phyloP scores from a whole-genome alignment of 129 eudicot genomes.

The Flaveria ramosissima region DNA sequence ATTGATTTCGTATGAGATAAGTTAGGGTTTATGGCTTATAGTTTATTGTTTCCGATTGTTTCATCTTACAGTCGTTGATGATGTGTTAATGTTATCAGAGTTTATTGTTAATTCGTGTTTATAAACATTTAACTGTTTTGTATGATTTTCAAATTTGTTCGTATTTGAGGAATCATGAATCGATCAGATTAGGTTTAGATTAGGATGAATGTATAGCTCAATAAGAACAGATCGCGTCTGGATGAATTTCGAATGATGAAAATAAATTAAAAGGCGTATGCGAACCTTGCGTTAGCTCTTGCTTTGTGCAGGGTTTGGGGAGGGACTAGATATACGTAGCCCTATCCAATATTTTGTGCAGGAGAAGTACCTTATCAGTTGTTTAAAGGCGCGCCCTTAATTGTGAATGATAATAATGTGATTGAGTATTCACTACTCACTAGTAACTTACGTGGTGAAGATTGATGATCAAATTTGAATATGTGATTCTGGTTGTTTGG shows the following conservation, averaged over 20 bases:
- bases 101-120: background rate
- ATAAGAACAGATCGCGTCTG: background rate
- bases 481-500: background rate
- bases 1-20: background rate
- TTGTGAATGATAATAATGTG: background rate
- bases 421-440: background rate
- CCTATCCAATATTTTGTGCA: too few relatives aligned
- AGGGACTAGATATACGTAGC: too few relatives aligned
- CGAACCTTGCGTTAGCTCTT: too few relatives aligned
- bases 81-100: background rate
- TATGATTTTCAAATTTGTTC: background rate
- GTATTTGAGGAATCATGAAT: background rate
- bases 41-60: background rate
- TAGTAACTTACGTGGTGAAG: background rate
- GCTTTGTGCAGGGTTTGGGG: too few relatives aligned
- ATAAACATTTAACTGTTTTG: background rate
- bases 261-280: too few relatives aligned
- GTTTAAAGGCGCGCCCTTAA: too few relatives aligned
- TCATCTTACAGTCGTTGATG: background rate
- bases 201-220: background rate
- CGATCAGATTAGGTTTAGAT: background rate
- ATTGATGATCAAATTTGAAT: background rate
- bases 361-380: too few relatives aligned
- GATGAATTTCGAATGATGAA: too few relatives aligned
- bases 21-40: constrained; percentile 9